These are phyloP conservation scores for Auriculariales sp. DNA, from an alignment of 768 basidiomycete species.

Conservation along the genomic window DNA sequence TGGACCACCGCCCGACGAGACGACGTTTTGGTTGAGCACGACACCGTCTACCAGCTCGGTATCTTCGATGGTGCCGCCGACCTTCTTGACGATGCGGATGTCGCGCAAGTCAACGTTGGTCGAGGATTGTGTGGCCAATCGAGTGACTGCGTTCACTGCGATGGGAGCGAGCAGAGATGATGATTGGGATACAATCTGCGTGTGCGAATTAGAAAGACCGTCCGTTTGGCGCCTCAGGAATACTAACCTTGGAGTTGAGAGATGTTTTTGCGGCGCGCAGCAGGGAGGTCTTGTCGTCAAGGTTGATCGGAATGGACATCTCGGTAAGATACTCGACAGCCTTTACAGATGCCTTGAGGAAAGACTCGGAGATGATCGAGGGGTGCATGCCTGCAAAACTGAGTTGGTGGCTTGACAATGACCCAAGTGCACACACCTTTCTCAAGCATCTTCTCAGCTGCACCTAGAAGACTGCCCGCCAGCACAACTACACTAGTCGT, in stretches of 20 bases:
- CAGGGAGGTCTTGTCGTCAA: conserved; percentile 72
- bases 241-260: conserved; percentile 79
- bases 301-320: conserved; percentile 82
- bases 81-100: conserved; percentile 93
- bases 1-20: conserved; percentile 81
- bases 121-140: conserved; percentile 75
- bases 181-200: conserved; percentile 95
- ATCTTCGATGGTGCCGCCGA: conserved; percentile 98
- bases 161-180: conserved; percentile 97
- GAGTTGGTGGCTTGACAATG: not conserved
- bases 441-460: conserved; percentile 90
- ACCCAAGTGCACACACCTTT: conserved; percentile 38
- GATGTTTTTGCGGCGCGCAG: conserved; percentile 90
- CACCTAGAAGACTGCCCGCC: conserved; percentile 82
- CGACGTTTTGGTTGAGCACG: conserved; percentile 92
- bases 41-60: conserved; percentile 94
- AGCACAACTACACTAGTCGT: conserved; percentile 96
- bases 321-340: conserved; percentile 89
- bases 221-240: not conserved
- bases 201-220: not conserved
- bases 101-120: conserved; percentile 95
- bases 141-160: conserved; percentile 90
- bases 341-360: conserved; percentile 82
- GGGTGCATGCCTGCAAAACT: conserved; percentile 62
- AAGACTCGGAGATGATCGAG: conserved; percentile 91